These are phyloP conservation scores for Pulveroboletus sp. DNA, from an alignment of 768 basidiomycete genomes.

Conservation along the genomic window DNA sequence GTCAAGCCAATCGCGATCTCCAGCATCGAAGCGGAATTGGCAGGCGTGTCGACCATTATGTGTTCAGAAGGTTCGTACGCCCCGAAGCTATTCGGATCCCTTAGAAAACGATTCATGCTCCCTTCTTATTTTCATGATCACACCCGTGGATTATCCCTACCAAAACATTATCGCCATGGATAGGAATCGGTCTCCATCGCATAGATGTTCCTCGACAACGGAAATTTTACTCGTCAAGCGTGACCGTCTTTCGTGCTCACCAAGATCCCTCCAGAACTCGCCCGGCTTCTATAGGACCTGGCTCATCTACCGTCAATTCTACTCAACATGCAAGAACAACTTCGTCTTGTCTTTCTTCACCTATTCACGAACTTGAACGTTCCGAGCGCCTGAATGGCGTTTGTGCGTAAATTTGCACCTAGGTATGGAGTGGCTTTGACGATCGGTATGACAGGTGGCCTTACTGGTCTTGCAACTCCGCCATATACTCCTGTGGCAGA, in stretches of 20 bases:
- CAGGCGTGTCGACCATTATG: slow-evolving; percentile 61
- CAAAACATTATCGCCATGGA: background rate
- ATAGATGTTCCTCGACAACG: slow-evolving; percentile 75
- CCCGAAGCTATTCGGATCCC: too few relatives aligned
- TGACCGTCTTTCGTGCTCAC: slow-evolving; percentile 72
- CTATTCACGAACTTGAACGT: slow-evolving; percentile 1
- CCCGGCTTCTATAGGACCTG: slow-evolving; percentile 24
- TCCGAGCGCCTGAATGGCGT: background rate
- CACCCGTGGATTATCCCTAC: background rate
- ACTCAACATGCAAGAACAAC: background rate
- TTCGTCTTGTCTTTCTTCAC: background rate
- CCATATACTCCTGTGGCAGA: slow-evolving; percentile 16
- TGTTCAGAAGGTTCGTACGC: slow-evolving; percentile 84
- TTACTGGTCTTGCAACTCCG: slow-evolving; percentile 21
- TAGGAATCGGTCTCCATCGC: slow-evolving; percentile 63
- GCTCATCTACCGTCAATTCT: slow-evolving; percentile 3
- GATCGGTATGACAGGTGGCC: background rate
- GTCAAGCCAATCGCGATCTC: slow-evolving; percentile 81
- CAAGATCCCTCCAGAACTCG: slow-evolving; percentile 30
- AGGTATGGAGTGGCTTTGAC: background rate
- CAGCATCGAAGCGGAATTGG: slow-evolving; percentile 76
- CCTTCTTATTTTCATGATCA: background rate
- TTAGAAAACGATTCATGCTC: background rate
- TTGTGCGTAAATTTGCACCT: background rate
- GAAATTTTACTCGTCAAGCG: slow-evolving; percentile 64